Conservation (phyloP, 2,329 filamentous ascomycete species). For the Penicillium sp. region DNA sequence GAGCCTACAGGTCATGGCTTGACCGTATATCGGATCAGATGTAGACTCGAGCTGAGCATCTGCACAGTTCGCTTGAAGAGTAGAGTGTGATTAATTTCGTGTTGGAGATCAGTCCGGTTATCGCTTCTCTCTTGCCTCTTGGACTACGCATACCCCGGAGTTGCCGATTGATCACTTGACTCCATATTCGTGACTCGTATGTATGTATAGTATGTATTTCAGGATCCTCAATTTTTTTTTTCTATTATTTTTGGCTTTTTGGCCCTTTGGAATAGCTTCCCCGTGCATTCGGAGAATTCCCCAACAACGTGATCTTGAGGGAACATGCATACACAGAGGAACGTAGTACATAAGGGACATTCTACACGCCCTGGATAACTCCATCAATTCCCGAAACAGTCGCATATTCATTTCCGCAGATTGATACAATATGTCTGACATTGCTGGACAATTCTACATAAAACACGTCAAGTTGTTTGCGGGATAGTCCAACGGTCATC, state of each 20-base stretch:
- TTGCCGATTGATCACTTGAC: slow-evolving; percentile 17
- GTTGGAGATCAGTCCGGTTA: slow-evolving; percentile 10
- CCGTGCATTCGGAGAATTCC: slow-evolving; percentile 22
- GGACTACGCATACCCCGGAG: slow-evolving; percentile 23
- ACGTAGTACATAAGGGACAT: background rate
- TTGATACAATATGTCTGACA: background rate
- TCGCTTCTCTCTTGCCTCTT: slow-evolving; percentile 22
- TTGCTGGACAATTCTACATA: background rate
- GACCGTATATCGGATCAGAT: background rate
- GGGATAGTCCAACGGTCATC: slow-evolving; percentile 11
- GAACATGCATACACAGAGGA: slow-evolving; percentile 7
- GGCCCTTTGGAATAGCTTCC: background rate
- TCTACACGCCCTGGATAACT: background rate
- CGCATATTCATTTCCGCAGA: background rate
- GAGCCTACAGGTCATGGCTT: background rate
- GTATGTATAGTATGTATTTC: too few relatives aligned
- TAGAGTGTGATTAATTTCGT: background rate
- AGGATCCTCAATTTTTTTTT: background rate
- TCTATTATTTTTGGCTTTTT: slow-evolving; percentile 6
- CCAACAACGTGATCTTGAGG: slow-evolving; percentile 14
- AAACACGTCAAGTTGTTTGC: background rate
- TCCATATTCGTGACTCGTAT: background rate
- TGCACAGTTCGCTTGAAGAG: background rate
- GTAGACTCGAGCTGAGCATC: slow-evolving; percentile 13
- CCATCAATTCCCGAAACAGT: background rate